Conservation (phyloP, 805 yeast species). For the Debaryomyces maramus region DNA sequence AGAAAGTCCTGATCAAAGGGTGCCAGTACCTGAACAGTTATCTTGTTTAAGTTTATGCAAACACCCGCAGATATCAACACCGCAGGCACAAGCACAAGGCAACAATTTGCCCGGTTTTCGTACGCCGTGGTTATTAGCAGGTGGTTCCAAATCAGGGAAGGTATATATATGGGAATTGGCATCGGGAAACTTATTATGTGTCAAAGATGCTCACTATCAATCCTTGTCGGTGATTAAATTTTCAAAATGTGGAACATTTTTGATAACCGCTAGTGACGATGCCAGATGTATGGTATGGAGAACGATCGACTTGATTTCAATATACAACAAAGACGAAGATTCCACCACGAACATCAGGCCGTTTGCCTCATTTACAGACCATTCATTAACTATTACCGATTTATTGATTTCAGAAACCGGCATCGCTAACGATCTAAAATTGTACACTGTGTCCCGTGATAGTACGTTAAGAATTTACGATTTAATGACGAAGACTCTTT, state of each 20-base stretch:
- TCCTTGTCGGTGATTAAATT: constrained; percentile 59
- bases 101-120: constrained; percentile 41
- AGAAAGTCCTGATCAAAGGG: constrained; percentile 71
- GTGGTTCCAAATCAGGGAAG: constrained; percentile 74
- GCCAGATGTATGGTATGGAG: constrained; percentile 78
- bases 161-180: constrained; percentile 81
- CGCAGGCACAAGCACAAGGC: background rate
- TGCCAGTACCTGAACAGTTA: constrained; percentile 82
- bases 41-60: constrained; percentile 52
- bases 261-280: constrained; percentile 80
- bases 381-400: constrained; percentile 54
- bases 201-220: constrained; percentile 84
- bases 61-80: constrained; percentile 22
- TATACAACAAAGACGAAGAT: constrained; percentile 25
- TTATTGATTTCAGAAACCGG: constrained; percentile 52
- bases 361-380: constrained; percentile 58
- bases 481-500: constrained; percentile 42
- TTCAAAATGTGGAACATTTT: constrained; percentile 57
- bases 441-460: constrained; percentile 73
- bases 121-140: constrained; percentile 67
- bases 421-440: constrained; percentile 53
- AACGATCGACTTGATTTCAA: constrained; percentile 54
- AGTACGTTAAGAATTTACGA: constrained; percentile 74
- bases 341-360: constrained; percentile 50
- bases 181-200: constrained; percentile 72